Conservation (phyloP, 2,329 filamentous ascomycete genomes). For the Ophiostoma angusticollis region DNA sequence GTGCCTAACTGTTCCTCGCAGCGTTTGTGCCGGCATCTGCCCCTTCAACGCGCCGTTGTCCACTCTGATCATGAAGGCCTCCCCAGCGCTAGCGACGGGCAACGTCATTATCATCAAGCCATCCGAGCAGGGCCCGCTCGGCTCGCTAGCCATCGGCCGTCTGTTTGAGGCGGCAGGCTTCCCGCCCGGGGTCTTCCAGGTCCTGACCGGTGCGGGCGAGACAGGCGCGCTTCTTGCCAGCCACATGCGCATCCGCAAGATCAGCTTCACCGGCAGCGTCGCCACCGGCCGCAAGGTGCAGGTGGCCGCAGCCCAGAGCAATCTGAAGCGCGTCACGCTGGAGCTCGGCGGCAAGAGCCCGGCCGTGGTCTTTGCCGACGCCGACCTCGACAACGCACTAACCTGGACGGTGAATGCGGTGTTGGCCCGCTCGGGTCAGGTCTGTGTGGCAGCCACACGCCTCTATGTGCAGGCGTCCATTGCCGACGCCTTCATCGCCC, state of each 20-base stretch:
- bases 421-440: conserved; percentile 31
- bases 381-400: conserved; percentile 43
- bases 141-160: conserved; percentile 43
- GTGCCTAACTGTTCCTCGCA: too few relatives aligned
- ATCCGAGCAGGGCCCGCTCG: conserved; percentile 43
- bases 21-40: conserved; percentile 9
- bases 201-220: conserved; percentile 50
- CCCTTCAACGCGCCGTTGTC: conserved; percentile 32
- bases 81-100: conserved; percentile 43
- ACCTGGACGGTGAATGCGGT: conserved; percentile 28
- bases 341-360: conserved; percentile 48
- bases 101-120: conserved; percentile 44
- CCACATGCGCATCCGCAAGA: conserved; percentile 36
- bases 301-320: conserved; percentile 44
- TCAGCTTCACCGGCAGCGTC: conserved; percentile 49
- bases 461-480: conserved; percentile 30
- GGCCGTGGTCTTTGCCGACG: conserved; percentile 45
- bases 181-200: conserved; percentile 55
- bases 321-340: conserved; percentile 47
- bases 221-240: conserved; percentile 11
- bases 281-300: conserved; percentile 44
- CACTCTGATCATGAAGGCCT: conserved; percentile 57
- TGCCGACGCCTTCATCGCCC: conserved; percentile 17
- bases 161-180: conserved; percentile 55
- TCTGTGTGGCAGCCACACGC: conserved; percentile 34